phyloP scores from a whole-genome alignment of 352 stramenopile species.

The Phytophthora fragariaefolia region DNA sequence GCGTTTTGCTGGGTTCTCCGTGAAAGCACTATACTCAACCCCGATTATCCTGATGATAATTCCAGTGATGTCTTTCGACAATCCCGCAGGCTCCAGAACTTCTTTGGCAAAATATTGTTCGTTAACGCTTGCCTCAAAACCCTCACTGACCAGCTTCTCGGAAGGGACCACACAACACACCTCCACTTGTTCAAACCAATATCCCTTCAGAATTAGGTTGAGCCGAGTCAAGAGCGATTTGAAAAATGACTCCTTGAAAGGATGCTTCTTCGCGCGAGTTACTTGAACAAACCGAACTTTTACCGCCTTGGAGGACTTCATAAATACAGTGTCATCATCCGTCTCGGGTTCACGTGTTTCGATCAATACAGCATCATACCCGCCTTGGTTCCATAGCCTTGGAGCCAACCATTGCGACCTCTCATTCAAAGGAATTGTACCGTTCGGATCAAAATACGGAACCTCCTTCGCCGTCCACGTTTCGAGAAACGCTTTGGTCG shows the following conservation, averaged over 20 bases:
- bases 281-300: background rate
- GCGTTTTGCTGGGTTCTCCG: background rate
- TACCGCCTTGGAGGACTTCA: background rate
- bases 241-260: background rate
- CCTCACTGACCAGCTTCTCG: background rate
- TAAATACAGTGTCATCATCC: background rate
- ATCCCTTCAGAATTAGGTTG: too few species aligned
- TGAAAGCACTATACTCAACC: background rate
- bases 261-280: background rate
- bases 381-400: constrained; percentile 6
- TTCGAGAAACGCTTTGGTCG: background rate
- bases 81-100: background rate
- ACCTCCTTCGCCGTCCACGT: background rate
- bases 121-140: background rate
- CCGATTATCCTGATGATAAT: background rate
- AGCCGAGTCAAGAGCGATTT: background rate
- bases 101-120: background rate
- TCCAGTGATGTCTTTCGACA: background rate
- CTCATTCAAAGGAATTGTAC: background rate
- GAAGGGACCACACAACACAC: background rate
- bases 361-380: background rate
- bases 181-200: background rate
- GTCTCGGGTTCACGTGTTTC: background rate
- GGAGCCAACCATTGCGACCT: background rate
- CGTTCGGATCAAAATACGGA: constrained; percentile 9